Percentiles rank a stretch among this genome's conserved stretches.
phyloP scores from a whole-genome alignment of 1,284 basidiomycete species.

The Kwoniella shivajii region DNA sequence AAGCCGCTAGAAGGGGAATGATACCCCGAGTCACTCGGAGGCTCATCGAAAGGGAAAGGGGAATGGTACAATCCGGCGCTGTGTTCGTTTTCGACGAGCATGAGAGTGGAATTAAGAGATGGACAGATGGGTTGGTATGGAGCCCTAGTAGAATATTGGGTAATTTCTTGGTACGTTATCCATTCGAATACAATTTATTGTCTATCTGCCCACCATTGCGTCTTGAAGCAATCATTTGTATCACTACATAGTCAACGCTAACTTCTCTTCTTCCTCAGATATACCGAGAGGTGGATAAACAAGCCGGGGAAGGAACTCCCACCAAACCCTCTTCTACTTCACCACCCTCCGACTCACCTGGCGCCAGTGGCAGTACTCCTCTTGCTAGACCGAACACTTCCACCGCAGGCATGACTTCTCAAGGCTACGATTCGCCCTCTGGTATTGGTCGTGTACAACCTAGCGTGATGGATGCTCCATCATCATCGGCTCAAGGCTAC shows the following conservation, averaged over 20 bases:
- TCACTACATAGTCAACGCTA: neutral
- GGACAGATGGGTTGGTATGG: slow-evolving; percentile 98
- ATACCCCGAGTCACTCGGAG: slow-evolving; percentile 93
- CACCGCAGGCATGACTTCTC: slow-evolving; percentile 1
- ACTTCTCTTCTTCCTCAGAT: slow-evolving; percentile 53
- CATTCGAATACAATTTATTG: neutral
- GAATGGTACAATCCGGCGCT: slow-evolving; percentile 88
- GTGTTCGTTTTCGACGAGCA: slow-evolving; percentile 98
- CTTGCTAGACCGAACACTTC: slow-evolving; percentile 10
- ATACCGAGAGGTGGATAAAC: slow-evolving; percentile 88
- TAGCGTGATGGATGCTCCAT: slow-evolving; percentile 11
- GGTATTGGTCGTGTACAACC: neutral
- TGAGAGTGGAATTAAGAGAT: slow-evolving; percentile 95
- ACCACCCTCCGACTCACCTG: slow-evolving; percentile 18
- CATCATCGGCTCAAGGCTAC: neutral
- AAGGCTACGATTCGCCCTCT: slow-evolving; percentile 3
- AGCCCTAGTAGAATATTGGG: slow-evolving; percentile 67
- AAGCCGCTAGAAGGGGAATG: slow-evolving; percentile 84
- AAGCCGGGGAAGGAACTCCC: slow-evolving; percentile 21
- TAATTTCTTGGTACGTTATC: slow-evolving; percentile 72
- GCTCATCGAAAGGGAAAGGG: slow-evolving; percentile 87
- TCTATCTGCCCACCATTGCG: neutral
- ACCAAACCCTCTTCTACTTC: slow-evolving; percentile 17
- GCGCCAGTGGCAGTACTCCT: slow-evolving; percentile 1
- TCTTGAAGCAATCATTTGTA: neutral